A percentile compares a stretch with the other conserved stretches of the same genome.
phyloP scores from a whole-genome alignment of 495 filamentous ascomycete species.

The Melanomma pulvis-pyrius region DNA sequence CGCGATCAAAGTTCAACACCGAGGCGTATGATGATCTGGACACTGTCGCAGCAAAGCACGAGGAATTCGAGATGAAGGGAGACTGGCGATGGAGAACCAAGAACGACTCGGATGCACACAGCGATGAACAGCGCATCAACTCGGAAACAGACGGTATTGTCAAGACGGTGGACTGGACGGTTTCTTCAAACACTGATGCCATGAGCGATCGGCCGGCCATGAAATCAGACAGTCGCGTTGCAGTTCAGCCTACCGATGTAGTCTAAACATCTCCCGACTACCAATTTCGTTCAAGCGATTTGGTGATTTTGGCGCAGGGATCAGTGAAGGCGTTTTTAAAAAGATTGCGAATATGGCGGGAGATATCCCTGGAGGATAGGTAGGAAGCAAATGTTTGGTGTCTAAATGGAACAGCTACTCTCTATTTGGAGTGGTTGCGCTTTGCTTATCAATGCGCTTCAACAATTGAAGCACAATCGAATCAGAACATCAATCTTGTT shows the following conservation, averaged over 20 bases:
- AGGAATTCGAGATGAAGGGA: slow-evolving; percentile 19
- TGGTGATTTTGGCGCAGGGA: not conserved
- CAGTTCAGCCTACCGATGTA: slow-evolving; percentile 8
- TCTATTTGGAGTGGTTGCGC: too few species aligned
- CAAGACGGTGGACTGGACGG: slow-evolving; percentile 21
- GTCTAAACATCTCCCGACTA: not conserved
- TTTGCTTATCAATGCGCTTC: not conserved
- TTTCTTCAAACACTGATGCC: not conserved
- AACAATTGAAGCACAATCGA: too few species aligned
- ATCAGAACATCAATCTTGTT: too few species aligned
- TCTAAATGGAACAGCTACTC: too few species aligned
- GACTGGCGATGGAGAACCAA: slow-evolving; percentile 13
- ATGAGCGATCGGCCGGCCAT: not conserved
- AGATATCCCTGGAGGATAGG: too few species aligned
- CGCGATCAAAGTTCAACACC: not conserved
- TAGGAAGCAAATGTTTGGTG: too few species aligned
- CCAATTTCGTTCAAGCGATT: not conserved
- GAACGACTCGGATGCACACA: slow-evolving; percentile 16
- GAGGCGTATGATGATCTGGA: slow-evolving; percentile 19
- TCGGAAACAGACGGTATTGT: slow-evolving; percentile 9
- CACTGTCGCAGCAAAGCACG: not conserved
- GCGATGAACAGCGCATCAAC: slow-evolving; percentile 21
- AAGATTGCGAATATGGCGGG: not conserved
- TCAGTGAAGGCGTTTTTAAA: not conserved
- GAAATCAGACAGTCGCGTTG: slow-evolving; percentile 3